Percentiles rank a stretch among this genome's conserved stretches.
Conservation (phyloP, 495 filamentous ascomycete species). For the Lepidopterella palustris region DNA sequence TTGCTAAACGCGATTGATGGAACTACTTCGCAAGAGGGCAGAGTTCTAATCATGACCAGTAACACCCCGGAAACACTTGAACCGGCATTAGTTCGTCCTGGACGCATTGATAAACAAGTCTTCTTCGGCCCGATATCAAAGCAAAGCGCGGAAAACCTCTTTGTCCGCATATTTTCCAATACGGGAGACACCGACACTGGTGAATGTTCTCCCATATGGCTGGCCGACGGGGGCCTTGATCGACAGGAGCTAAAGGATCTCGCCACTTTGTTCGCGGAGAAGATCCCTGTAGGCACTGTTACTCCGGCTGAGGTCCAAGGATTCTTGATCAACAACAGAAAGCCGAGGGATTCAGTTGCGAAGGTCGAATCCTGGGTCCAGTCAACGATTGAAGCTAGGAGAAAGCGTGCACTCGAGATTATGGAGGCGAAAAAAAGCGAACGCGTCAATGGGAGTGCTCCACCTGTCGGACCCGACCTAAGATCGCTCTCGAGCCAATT, state of each 20-base stretch:
- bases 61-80: slow-evolving; percentile 25
- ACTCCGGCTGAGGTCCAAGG: neutral
- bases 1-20: slow-evolving; percentile 31
- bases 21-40: slow-evolving; percentile 17
- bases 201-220: neutral
- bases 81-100: slow-evolving; percentile 25
- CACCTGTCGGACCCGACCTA: too few relatives aligned
- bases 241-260: neutral
- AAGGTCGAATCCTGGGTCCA: neutral
- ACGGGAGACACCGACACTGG: neutral
- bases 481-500: too few relatives aligned
- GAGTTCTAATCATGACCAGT: slow-evolving; percentile 28
- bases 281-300: neutral
- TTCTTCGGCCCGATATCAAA: neutral
- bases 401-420: neutral
- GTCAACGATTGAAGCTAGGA: neutral
- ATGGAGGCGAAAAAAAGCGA: neutral
- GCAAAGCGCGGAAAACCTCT: neutral
- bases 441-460: too few relatives aligned
- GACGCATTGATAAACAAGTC: slow-evolving; percentile 20
- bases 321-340: neutral
- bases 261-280: neutral
- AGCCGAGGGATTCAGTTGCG: neutral
- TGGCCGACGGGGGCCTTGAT: neutral
- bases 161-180: neutral